Evolutionary conservation across 2,329 filamentous ascomycete genomes (phyloP), one percentile per base, ranked within the genome.

Genomic region (Fusarium penzigii): DNA sequence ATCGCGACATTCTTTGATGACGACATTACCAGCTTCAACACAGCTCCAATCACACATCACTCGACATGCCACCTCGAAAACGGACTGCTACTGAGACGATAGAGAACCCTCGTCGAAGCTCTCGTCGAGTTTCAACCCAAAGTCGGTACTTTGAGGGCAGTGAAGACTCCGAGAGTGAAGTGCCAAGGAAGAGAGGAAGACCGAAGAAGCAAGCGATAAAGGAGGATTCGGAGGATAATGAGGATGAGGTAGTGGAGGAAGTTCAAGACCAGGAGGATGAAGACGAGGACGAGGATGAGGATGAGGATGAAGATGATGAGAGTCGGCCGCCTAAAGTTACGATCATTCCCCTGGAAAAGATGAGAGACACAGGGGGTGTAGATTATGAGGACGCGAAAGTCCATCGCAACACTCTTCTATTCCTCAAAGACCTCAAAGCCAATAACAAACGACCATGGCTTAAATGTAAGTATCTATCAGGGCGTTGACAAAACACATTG

Each of bases 401-500:
- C 5, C 83, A 86, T 58, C 74, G 73, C 29, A 86, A 86, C 54
- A 85, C 83, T 0, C 55, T 85, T 42, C 68, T 77, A 2, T 86
- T 86, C 59, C 71, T 87, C 39, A 71, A 69, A 39, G 83, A 86
- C 47, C 73, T 87, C 38, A 84, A 81, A 63, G 78, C 74, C 12
- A 82, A 86, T 61, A 87, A 87, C 59, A 72, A 78, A 52, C 73
- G 84, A 29, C 64, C 73, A 1, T 87, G 84, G 84, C 71, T 86
- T 7, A 84, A 84, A 61, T 71, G 81, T 84, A 41, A 44, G 48
- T 48, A 20, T 29, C 34, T 45, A 20, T 25, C 1, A 29, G 3
- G 2, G 17, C 38, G n/a, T 14, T 12, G 9, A 36, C 43, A 17
- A n/a, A 7, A 36, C 16, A 17, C 10, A 17, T 46, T 61, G 17